Evolutionary conservation across 208 protist species (phyloP).

Genomic region (Perkinsela sp.): DNA sequence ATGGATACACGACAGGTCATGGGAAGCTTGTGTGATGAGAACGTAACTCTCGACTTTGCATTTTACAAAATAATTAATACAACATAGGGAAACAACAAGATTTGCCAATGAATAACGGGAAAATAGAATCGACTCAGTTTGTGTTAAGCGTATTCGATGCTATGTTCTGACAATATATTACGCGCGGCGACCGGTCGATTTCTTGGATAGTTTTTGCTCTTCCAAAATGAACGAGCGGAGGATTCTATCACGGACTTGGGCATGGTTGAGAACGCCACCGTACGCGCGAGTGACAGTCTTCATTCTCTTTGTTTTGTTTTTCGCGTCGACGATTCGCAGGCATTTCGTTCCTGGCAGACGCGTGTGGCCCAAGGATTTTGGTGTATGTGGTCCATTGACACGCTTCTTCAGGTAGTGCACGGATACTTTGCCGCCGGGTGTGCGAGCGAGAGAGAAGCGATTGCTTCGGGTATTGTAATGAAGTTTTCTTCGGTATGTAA

Average conservation of each 20-base stretch:
- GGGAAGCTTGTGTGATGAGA: too few species aligned
- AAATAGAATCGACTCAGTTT: too few species aligned
- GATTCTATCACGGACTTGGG: slow-evolving; percentile 77
- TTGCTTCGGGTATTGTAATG: slow-evolving; percentile 37
- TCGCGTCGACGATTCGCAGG: slow-evolving; percentile 59
- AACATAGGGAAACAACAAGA: too few species aligned
- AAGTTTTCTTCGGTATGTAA: slow-evolving; percentile 36
- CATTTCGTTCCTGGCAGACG: slow-evolving; percentile 62
- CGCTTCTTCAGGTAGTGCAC: slow-evolving; percentile 80
- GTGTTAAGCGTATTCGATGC: too few species aligned
- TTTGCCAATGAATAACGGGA: too few species aligned
- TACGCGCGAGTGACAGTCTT: slow-evolving; percentile 88
- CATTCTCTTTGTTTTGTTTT: slow-evolving; percentile 39
- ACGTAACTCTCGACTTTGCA: too few species aligned
- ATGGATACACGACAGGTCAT: too few species aligned
- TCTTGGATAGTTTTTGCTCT: slow-evolving; percentile 94
- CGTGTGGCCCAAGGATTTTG: slow-evolving; percentile 67
- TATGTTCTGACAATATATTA: too few species aligned
- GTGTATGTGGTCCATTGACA: slow-evolving; percentile 60
- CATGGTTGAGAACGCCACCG: slow-evolving; percentile 75
- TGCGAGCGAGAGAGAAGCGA: slow-evolving; percentile 44
- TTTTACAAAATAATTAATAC: too few species aligned
- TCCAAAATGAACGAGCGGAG: slow-evolving; percentile 93
- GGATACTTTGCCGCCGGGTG: slow-evolving; percentile 63
- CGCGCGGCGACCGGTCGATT: too few species aligned